Conservation (phyloP, 2,329 filamentous ascomycete genomes). For the Lecanoromycetidae sp. region DNA sequence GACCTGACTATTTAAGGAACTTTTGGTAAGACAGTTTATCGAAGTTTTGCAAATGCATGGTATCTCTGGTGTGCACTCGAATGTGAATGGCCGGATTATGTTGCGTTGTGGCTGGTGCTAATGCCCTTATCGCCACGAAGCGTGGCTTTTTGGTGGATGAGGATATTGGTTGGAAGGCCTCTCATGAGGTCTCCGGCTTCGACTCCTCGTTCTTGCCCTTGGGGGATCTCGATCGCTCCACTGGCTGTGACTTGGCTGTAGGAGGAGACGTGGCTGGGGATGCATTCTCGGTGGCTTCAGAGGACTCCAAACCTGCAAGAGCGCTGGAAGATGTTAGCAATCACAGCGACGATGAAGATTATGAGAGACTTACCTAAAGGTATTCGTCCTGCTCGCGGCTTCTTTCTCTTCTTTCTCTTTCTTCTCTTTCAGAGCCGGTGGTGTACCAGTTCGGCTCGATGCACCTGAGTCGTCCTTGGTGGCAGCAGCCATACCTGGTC, state of each 20-base stretch:
- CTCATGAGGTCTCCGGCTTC: slow-evolving; percentile 10
- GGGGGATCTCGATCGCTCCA: slow-evolving; percentile 34
- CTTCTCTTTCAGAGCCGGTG: slow-evolving; percentile 53
- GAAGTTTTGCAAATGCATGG: slow-evolving; percentile 9
- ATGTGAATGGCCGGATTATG: background rate
- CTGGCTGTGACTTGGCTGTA: slow-evolving; percentile 35
- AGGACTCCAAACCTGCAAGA: slow-evolving; percentile 32
- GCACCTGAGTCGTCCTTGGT: slow-evolving; percentile 73
- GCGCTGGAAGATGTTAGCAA: slow-evolving; percentile 28
- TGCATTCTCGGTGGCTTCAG: slow-evolving; percentile 34
- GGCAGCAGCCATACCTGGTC: slow-evolving; percentile 61
- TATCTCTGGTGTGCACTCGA: slow-evolving; percentile 3
- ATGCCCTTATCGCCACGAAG: background rate
- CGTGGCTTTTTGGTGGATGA: background rate
- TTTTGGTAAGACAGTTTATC: slow-evolving; percentile 10
- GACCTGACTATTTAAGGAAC: slow-evolving; percentile 7
- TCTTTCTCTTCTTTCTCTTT: slow-evolving; percentile 45
- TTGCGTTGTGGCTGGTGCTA: background rate
- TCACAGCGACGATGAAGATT: background rate
- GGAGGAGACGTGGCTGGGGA: slow-evolving; percentile 38
- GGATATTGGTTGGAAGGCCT: background rate
- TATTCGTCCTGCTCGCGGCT: slow-evolving; percentile 64
- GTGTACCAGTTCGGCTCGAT: slow-evolving; percentile 82
- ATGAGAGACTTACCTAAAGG: slow-evolving; percentile 65
- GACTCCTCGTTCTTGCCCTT: slow-evolving; percentile 4